Conservation (phyloP, 306 rosid genomes). For the Boehmeria nivea region DNA sequence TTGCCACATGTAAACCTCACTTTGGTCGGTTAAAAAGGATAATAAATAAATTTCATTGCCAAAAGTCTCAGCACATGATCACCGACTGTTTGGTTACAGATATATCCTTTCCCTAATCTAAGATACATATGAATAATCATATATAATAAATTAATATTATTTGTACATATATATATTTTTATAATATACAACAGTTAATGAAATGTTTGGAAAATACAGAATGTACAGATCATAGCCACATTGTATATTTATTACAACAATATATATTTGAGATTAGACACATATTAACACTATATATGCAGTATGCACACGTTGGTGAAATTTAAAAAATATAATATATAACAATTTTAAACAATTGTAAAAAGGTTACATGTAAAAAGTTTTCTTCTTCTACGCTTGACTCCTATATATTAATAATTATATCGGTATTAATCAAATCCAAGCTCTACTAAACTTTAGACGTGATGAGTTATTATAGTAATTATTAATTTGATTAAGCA, state of each 20-base stretch:
- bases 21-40: conserved; percentile 18
- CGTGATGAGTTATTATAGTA: too few species aligned
- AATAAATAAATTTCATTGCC: neutral
- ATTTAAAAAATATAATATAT: too few species aligned
- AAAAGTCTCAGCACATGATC: neutral
- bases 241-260: neutral
- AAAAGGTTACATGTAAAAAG: too few species aligned
- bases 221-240: conserved; percentile 2
- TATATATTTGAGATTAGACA: neutral
- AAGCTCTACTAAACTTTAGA: too few species aligned
- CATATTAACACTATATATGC: neutral
- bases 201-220: neutral
- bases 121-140: neutral
- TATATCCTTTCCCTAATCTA: neutral
- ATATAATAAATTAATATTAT: too few species aligned
- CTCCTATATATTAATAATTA: too few species aligned
- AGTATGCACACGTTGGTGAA: too few species aligned
- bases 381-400: too few species aligned
- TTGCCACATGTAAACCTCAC: conserved; percentile 13
- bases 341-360: too few species aligned
- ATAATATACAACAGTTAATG: neutral
- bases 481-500: too few species aligned
- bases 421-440: too few species aligned
- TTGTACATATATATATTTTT: too few species aligned
- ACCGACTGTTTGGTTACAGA: conserved; percentile 2